Base-by-base conservation (phyloP, 2,329 filamentous ascomycete species). In the Tolypocladium inflatum region DNA sequence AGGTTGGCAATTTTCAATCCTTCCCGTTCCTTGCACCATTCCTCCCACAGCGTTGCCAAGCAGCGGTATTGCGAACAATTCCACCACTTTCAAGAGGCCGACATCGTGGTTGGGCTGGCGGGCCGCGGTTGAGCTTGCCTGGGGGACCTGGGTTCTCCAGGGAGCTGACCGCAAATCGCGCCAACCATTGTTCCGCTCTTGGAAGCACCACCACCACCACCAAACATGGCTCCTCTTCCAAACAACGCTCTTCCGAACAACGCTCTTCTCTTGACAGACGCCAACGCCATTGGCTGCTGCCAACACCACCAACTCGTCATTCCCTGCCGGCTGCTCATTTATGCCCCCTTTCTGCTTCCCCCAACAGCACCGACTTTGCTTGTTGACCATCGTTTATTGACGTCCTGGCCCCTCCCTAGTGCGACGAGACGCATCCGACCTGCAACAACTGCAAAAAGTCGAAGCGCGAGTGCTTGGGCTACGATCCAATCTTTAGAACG, bases 391-490 rank as follows among this genome's bases (percentile, higher is more conserved):
- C 53, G 35, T 58, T 56, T 61, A 55, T 65, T 71, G 67, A 67
- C 65, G 61, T 64, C 54, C 55, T 63, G 60, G 64, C 58, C 57
- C 64, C 60, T 62, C 60, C 65, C 64, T 72, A 97, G 94, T 99
- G 94, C 77, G 94, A 97, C 83, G 94, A 99, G 80, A 86, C 85
- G 61, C 91, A 96, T 73, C 94, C 94, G 26, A 86, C 88, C 60
- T 99, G 94, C 79, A 87, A 91, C 76, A 91, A 94, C 70, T 94
- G 90, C 76, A 87, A 88, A 69, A 94, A 94, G 73, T 91, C 88
- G 65, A 94, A 93, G 75, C 89, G 90, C 68, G 89, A 93, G 67
- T 94, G 90, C 69, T 71, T 91, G 54, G 90, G 90, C 57, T 94
- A 94, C 82, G 90, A 94, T 68, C 89, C 90, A 42, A 90, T 93